Evolutionary conservation across 2,329 filamentous ascomycete species (phyloP).

Genomic region (Cladosporium cucumerinum): DNA sequence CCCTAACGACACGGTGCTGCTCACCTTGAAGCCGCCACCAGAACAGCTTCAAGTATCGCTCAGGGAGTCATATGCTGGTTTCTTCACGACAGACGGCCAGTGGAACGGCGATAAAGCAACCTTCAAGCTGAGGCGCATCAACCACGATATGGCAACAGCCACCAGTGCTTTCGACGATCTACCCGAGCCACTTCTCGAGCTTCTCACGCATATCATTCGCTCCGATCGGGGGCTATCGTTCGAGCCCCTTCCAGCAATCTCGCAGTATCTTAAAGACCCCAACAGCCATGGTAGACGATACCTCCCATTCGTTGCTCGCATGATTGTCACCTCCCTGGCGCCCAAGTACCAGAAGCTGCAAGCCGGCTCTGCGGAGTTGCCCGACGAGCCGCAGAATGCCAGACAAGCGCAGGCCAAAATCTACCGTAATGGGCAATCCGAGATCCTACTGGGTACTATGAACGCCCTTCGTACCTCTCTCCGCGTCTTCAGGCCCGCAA

Average conservation of each 20-base stretch:
- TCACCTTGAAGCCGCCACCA: slow-evolving; percentile 42
- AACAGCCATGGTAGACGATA: slow-evolving; percentile 29
- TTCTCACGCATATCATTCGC: slow-evolving; percentile 35
- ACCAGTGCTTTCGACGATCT: slow-evolving; percentile 26
- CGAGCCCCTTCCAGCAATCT: slow-evolving; percentile 21
- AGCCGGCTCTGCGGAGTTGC: slow-evolving; percentile 23
- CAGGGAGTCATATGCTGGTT: slow-evolving; percentile 31
- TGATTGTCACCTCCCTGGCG: slow-evolving; percentile 34
- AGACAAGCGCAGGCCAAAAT: slow-evolving; percentile 42
- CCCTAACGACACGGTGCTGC: slow-evolving; percentile 45
- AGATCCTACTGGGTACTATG: slow-evolving; percentile 31
- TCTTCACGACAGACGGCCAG: slow-evolving; percentile 30
- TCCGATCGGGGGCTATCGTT: slow-evolving; percentile 34
- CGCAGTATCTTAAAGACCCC: slow-evolving; percentile 26
- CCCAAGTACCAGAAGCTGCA: slow-evolving; percentile 35
- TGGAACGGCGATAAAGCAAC: slow-evolving; percentile 38
- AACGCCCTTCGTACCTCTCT: slow-evolving; percentile 29
- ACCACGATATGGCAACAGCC: slow-evolving; percentile 13
- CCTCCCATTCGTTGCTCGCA: slow-evolving; percentile 33
- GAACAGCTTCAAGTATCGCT: slow-evolving; percentile 35
- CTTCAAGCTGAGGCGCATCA: slow-evolving; percentile 33
- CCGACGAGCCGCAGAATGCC: slow-evolving; percentile 32
- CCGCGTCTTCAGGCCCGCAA: slow-evolving; percentile 18
- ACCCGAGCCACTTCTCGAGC: slow-evolving; percentile 34
- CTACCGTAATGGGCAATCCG: slow-evolving; percentile 42